Percentiles rank a stretch among this genome's conserved stretches.
These are phyloP conservation scores for Coemansia erecta DNA, from an alignment of 192 early-diverging fungal species.

Conservation along the genomic window DNA sequence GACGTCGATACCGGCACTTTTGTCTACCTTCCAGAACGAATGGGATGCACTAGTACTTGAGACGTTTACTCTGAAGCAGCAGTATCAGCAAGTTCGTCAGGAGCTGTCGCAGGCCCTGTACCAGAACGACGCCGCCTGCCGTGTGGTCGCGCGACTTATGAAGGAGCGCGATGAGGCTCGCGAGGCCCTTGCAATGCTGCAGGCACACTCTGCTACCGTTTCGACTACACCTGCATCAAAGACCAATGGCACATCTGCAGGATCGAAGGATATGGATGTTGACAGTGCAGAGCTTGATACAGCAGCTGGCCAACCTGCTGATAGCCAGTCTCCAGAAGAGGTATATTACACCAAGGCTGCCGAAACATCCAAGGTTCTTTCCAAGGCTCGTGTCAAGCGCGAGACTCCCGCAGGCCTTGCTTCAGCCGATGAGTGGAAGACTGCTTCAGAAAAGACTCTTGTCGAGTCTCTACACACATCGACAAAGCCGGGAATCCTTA, in stretches of 20 bases:
- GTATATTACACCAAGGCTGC: constrained; percentile 31
- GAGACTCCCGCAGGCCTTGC: constrained; percentile 75
- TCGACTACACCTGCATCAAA: not conserved
- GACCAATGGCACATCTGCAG: not conserved
- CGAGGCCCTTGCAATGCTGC: constrained; percentile 43
- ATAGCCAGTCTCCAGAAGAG: constrained; percentile 16
- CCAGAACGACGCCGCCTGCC: constrained; percentile 92
- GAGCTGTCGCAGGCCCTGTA: constrained; percentile 94
- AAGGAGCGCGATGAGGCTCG: constrained; percentile 91
- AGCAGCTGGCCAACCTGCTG: not conserved
- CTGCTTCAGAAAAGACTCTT: constrained; percentile 52
- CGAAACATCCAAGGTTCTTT: constrained; percentile 57
- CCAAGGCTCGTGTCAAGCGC: constrained; percentile 73
- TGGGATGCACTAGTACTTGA: constrained; percentile 97
- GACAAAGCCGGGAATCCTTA: constrained; percentile 67
- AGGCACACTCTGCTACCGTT: constrained; percentile 15
- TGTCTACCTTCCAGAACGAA: constrained; percentile 89
- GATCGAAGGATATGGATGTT: constrained; percentile 29
- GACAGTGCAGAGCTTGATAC: constrained; percentile 6
- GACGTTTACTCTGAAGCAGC: constrained; percentile 87
- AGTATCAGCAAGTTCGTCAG: constrained; percentile 86
- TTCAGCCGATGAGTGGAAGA: constrained; percentile 63
- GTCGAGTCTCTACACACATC: constrained; percentile 70
- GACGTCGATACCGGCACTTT: constrained; percentile 88
- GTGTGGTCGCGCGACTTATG: constrained; percentile 89